phyloP scores from a whole-genome alignment of 2,329 filamentous ascomycete species.

The Coleophoma eucalyptorum region DNA sequence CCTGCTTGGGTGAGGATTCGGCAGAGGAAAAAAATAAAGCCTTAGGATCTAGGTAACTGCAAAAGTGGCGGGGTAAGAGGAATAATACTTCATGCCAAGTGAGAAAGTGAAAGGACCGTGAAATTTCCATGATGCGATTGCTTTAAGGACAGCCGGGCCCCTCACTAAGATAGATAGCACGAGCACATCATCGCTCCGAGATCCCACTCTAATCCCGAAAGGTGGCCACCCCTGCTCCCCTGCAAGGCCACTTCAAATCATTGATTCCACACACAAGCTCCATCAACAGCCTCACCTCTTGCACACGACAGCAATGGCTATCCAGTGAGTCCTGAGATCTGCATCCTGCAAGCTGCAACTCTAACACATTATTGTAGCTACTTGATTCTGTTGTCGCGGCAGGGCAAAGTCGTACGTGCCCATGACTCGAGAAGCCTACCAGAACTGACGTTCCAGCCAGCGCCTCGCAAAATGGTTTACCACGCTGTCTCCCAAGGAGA shows the following conservation, averaged over 20 bases:
- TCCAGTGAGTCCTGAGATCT: conserved; percentile 37
- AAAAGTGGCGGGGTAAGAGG: no score
- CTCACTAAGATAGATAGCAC: no score
- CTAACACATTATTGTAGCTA: conserved; percentile 57
- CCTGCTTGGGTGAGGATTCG: no score
- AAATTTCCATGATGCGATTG: no score
- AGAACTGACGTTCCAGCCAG: conserved; percentile 44
- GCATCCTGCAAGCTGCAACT: background rate
- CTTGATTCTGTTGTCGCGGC: conserved; percentile 91
- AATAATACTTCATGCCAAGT: no score
- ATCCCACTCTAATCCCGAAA: background rate
- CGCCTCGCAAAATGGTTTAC: conserved; percentile 99
- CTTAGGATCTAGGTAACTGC: no score
- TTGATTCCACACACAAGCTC: conserved; percentile 1
- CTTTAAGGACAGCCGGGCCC: no score
- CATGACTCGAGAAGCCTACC: conserved; percentile 10
- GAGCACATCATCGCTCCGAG: background rate
- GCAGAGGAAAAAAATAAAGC: no score
- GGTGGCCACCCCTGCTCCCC: background rate
- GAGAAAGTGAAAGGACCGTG: no score
- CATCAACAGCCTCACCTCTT: conserved; percentile 1
- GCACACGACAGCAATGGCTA: conserved; percentile 38
- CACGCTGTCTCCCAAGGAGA: conserved; percentile 94
- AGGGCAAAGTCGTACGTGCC: conserved; percentile 93
- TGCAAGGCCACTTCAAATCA: conserved; percentile 6